phyloP scores from a whole-genome alignment of 768 basidiomycete genomes.

The Mycena haematopus region DNA sequence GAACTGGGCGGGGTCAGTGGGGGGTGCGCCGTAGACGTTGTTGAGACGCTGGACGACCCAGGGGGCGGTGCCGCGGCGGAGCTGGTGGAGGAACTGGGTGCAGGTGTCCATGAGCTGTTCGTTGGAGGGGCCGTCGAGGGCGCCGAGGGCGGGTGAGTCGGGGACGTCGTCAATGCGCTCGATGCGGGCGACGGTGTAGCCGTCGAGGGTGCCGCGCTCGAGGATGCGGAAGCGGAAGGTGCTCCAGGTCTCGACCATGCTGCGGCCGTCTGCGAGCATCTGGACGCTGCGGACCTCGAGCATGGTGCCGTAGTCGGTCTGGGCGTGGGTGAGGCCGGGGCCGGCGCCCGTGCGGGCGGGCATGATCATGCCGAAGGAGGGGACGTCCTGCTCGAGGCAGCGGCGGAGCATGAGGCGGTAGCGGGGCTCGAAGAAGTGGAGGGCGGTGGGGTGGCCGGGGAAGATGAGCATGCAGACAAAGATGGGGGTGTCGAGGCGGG shows the following conservation, averaged over 20 bases:
- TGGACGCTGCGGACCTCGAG: constrained; percentile 86
- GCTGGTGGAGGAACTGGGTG: constrained; percentile 50
- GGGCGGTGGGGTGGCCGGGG: constrained; percentile 86
- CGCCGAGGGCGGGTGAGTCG: constrained; percentile 21
- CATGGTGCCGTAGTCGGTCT: constrained; percentile 90
- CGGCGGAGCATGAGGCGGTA: constrained; percentile 97
- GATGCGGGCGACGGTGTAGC: constrained; percentile 86
- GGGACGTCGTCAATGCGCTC: constrained; percentile 53
- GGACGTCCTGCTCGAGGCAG: constrained; percentile 78
- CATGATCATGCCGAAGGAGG: constrained; percentile 95
- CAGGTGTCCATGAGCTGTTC: constrained; percentile 59
- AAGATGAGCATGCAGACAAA: constrained; percentile 91
- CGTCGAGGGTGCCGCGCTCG: constrained; percentile 84
- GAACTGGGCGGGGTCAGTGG: constrained; percentile 72
- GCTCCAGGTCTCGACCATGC: constrained; percentile 75
- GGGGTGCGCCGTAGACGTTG: constrained; percentile 79
- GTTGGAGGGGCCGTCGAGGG: constrained; percentile 44
- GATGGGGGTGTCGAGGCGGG: constrained; percentile 86
- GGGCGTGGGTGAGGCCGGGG: constrained; percentile 29
- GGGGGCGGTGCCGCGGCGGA: constrained; percentile 75
- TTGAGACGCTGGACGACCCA: constrained; percentile 93
- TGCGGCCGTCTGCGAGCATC: constrained; percentile 88
- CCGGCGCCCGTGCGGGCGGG: constrained; percentile 53
- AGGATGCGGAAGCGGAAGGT: constrained; percentile 83
- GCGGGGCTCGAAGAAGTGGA: constrained; percentile 95